Base-by-base conservation (phyloP, 139 green algal species). In the Chlamydomonas incerta region DNA sequence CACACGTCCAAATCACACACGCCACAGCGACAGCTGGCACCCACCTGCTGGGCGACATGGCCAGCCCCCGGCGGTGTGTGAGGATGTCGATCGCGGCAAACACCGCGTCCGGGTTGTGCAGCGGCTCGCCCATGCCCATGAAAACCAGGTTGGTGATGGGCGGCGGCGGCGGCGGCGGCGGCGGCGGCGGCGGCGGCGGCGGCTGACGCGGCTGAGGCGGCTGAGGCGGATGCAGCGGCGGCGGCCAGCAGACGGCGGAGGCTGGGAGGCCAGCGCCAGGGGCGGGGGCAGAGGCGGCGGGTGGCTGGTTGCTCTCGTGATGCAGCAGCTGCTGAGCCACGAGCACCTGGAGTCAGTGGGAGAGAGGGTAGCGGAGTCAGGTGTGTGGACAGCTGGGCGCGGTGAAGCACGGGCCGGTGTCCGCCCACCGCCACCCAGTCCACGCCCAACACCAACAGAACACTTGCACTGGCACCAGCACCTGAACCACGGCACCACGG, bases 91-190 rank as follows among this genome's bases (percentile, higher is more conserved):
- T 85, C 0, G 96, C 92, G 8, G 87, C 72, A 73, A 96, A 76
- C 68, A 98, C 94, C 6, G 90, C 90, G 0, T 89, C 85, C 20
- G 92, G 47, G 88, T 98, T 98, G 88, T 98, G 90, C 74, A 98
- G 57, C 20, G 96, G 96, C 90, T 98, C 96, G 2, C 94, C 87
- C 87, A 94, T 94, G 50, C 90, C 94, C 96, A 98, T 98, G 87
- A 96, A 98, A 17, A 98, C 96, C 1, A 98, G 63, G 84, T 98
- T 98, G 52, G 88, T 95, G 60, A 97, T 87, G 28, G 91, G 87
- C 0, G 70, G 58, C 60, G 72, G n/a, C 29, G 47, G 47, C 60
- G 66, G 37, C 23, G 68, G 75, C 3, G 17, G 47, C 0, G 47
- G 35, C 4, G 72, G n/a, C 26, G 9, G 47, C 46, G 0, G 13